phyloP scores from a whole-genome alignment of 352 stramenopile genomes.

The Pythium aristosporum region DNA sequence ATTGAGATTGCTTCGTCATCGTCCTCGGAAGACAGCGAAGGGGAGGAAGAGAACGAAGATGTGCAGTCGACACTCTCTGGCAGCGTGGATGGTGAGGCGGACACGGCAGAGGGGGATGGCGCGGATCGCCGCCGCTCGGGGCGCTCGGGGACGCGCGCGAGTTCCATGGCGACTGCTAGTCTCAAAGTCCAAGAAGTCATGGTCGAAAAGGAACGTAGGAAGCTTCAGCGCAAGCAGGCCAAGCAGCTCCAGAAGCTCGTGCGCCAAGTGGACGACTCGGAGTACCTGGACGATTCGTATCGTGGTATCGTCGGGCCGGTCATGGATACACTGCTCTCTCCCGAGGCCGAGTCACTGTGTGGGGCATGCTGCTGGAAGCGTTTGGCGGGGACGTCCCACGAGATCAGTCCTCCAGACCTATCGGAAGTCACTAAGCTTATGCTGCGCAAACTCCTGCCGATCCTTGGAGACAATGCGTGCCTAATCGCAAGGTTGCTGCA shows the following conservation, averaged over 20 bases:
- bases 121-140: constrained; percentile 42
- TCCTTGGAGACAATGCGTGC: constrained; percentile 36
- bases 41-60: constrained; percentile 14
- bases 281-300: constrained; percentile 75
- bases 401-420: background rate
- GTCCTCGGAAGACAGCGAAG: constrained; percentile 9
- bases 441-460: constrained; percentile 46
- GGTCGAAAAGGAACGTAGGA: constrained; percentile 43
- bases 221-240: constrained; percentile 36
- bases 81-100: constrained; percentile 11
- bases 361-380: constrained; percentile 42
- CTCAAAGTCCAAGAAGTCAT: constrained; percentile 61
- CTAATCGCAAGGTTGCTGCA: constrained; percentile 10
- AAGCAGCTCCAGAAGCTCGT: constrained; percentile 43
- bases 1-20: constrained; percentile 34
- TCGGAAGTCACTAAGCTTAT: constrained; percentile 42
- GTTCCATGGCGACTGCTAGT: constrained; percentile 55
- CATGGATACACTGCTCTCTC: constrained; percentile 25
- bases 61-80: constrained; percentile 20
- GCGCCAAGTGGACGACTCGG: constrained; percentile 48
- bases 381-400: background rate
- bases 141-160: constrained; percentile 63
- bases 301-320: constrained; percentile 30
- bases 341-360: constrained; percentile 31
- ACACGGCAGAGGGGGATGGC: background rate